These are phyloP conservation scores for Cylindrodendrum hubeiense DNA, from an alignment of 2,329 filamentous ascomycete genomes.

Conservation along the genomic window DNA sequence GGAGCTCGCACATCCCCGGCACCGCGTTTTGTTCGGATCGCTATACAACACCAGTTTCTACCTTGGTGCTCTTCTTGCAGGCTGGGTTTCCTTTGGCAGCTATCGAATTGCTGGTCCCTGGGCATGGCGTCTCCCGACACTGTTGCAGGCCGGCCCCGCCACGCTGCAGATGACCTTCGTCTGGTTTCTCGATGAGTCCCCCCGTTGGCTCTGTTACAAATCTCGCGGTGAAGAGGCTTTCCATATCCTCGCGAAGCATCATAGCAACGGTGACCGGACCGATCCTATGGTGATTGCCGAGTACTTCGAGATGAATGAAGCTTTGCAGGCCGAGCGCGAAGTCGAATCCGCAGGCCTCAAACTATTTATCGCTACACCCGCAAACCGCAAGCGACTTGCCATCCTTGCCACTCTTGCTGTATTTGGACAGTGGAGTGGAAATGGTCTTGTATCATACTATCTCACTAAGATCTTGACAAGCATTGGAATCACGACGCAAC, in stretches of 20 bases:
- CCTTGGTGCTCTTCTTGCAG: constrained; percentile 22
- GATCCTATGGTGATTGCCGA: constrained; percentile 49
- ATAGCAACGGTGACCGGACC: constrained; percentile 57
- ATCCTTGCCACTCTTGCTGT: constrained; percentile 56
- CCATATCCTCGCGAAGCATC: constrained; percentile 19
- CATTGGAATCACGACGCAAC: constrained; percentile 29
- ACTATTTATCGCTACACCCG: constrained; percentile 34
- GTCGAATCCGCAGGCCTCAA: constrained; percentile 20
- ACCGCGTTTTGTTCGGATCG: constrained; percentile 27
- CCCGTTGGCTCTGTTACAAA: constrained; percentile 27
- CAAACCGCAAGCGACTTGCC: constrained; percentile 46
- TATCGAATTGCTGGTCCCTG: constrained; percentile 20
- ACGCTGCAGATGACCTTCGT: constrained; percentile 27
- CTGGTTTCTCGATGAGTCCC: constrained; percentile 31
- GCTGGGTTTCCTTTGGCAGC: constrained; percentile 31
- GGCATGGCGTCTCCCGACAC: constrained; percentile 34
- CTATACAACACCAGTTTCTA: constrained; percentile 30
- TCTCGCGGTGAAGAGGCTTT: constrained; percentile 25
- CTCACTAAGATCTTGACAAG: constrained; percentile 42
- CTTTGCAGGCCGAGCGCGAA: constrained; percentile 22
- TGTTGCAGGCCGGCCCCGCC: constrained; percentile 28
- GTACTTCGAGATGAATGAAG: constrained; percentile 34
- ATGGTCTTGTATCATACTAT: constrained; percentile 46
- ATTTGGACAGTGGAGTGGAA: constrained; percentile 54
- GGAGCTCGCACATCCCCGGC: constrained; percentile 28